Evolutionary conservation across 73 alveolate species (phyloP), one percentile per base, ranked within the genome.

Genomic region (Paraurostyla sp.): DNA sequence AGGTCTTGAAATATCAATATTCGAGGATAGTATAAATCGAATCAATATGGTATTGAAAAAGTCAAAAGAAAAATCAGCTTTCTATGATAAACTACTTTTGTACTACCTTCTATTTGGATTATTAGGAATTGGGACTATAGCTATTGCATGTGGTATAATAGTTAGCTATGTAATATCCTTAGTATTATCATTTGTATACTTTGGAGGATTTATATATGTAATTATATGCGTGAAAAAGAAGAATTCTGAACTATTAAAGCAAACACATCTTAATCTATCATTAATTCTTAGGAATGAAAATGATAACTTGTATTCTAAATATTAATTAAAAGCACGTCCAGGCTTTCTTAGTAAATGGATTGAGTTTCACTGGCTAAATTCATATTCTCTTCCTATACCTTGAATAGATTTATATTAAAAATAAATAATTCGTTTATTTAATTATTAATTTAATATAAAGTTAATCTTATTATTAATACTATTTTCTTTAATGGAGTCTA

Each of bases 271-370:
- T 9, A 60, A 60, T 60, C 23, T 60, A 9, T 30, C 52, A 30
- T 60, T 60, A 60, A 50, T 50, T 9, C 6, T 60, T 2, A 60
- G 78, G 32, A 60, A 60, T 60, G 45, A 60, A 16, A 60, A 60
- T 60, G 78, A 60, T 27, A 60, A 60, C 32, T 32, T 30, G n/a
- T 33, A 30, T 9, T 16, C 23, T 3, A 13, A 33, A 27, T 33
- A 60, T 23, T 30, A 33, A 60, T 2, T 60, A 9, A 60, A 60
- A 23, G 78, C 78, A 9, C 22, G 78, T 29, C 78, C 78, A 6
- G 78, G 78, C 45, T 60, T 60, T 32, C 16, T 60, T 11, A 27
- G 78, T 6, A 60, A 60, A 27, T 60, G 78, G 78, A 60, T 60
- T 6, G 78, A 60, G 25, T 60, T 60, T 27, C 78, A 60, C 32